phyloP scores from a whole-genome alignment of 2,329 filamentous ascomycete species.

The Fusarium mangiferae region DNA sequence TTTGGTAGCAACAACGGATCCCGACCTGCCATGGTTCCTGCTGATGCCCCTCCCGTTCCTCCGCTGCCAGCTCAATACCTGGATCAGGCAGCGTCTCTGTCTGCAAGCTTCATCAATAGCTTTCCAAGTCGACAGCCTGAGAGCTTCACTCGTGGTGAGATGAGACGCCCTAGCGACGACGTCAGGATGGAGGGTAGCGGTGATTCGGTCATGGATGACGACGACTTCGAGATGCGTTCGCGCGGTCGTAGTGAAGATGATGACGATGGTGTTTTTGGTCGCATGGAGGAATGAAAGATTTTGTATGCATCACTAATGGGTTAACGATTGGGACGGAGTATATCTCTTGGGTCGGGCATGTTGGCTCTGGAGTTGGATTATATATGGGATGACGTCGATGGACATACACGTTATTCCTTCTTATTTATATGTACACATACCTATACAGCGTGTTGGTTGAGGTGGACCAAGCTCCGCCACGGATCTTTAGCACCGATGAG shows the following conservation, averaged over 20 bases:
- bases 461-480: slow-evolving; percentile 71
- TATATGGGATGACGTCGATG: slow-evolving; percentile 48
- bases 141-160: slow-evolving; percentile 71
- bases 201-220: slow-evolving; percentile 72
- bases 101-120: slow-evolving; percentile 72
- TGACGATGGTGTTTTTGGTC: slow-evolving; percentile 94
- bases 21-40: slow-evolving; percentile 69
- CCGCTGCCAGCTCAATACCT: slow-evolving; percentile 85
- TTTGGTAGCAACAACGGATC: slow-evolving; percentile 80
- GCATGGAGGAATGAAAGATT: slow-evolving; percentile 88
- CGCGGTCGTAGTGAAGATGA: slow-evolving; percentile 83
- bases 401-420: slow-evolving; percentile 50
- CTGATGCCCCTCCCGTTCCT: slow-evolving; percentile 87
- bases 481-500: slow-evolving; percentile 75
- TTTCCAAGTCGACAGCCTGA: slow-evolving; percentile 70
- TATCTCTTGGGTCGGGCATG: slow-evolving; percentile 45
- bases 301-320: slow-evolving; percentile 41
- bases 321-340: slow-evolving; percentile 41
- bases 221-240: slow-evolving; percentile 70
- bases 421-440: slow-evolving; percentile 60
- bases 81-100: slow-evolving; percentile 66
- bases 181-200: slow-evolving; percentile 75
- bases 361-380: slow-evolving; percentile 48
- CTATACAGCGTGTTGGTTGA: slow-evolving; percentile 54
- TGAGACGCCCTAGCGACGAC: slow-evolving; percentile 63